A percentile compares a stretch with the other conserved stretches of the same genome.
Conservation (phyloP, 164 flowering plant species). For the Annona cherimola region DNA sequence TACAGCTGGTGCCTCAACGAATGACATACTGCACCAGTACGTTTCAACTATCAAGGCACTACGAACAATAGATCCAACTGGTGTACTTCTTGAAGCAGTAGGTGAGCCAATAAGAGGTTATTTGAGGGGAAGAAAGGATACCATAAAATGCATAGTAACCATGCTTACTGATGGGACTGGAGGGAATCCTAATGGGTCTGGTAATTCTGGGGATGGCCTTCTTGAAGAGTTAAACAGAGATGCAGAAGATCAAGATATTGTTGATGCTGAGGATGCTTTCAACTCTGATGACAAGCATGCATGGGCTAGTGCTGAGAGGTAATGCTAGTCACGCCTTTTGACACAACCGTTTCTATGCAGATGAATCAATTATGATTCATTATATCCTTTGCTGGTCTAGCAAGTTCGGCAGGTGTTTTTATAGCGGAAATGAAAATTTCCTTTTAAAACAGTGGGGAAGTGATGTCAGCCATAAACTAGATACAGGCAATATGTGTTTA, state of each 20-base stretch:
- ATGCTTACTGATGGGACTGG: slow-evolving; percentile 97
- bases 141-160: slow-evolving; percentile 94
- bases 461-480: too few species aligned
- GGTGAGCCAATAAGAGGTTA: slow-evolving; percentile 96
- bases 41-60: slow-evolving; percentile 98
- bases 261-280: slow-evolving; percentile 64
- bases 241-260: slow-evolving; percentile 73
- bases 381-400: too few species aligned
- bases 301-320: slow-evolving; percentile 77
- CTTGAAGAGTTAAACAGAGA: slow-evolving; percentile 96
- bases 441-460: too few species aligned
- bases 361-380: too few species aligned
- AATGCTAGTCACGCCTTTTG: slow-evolving; percentile 7
- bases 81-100: slow-evolving; percentile 94
- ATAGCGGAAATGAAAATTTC: too few species aligned
- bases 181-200: slow-evolving; percentile 67
- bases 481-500: too few species aligned
- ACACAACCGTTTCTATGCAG: too few species aligned
- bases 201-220: slow-evolving; percentile 87
- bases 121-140: slow-evolving; percentile 87
- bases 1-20: slow-evolving; percentile 99
- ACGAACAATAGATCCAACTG: slow-evolving; percentile 87
- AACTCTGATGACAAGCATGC: slow-evolving; percentile 77
- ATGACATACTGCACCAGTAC: slow-evolving; percentile 96
- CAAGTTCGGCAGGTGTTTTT: too few species aligned